Evolutionary conservation across 139 green algal genomes (phyloP), one percentile per base, ranked within the genome.

Genomic region (Yamagishiella unicocca): DNA sequence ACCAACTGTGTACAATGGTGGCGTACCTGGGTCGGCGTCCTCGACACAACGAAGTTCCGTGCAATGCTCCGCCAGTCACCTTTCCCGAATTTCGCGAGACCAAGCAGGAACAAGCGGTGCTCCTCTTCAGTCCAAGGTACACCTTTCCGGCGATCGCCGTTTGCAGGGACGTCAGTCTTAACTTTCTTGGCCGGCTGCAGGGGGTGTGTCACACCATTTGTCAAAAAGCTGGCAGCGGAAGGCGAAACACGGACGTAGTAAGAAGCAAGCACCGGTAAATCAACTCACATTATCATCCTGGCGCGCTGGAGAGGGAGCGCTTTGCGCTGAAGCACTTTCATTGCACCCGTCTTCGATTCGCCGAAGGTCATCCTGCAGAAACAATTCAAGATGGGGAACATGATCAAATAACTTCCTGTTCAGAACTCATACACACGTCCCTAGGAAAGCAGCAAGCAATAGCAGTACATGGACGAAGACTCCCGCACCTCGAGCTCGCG

Each of bases 101-200:
- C 97, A 86, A 98, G 91, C 64, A 99, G 87, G 90, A 99, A 99
- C 2, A 98, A 91, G 19, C 94, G 90, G 91, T 99, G 97, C 91
- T 99, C 97, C 84, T 99, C 97, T 79, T 99, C 96, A 4, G 96
- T 98, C 97, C 97, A 99, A 0, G 97, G 96, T 43, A 99, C 97
- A 62, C 97, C 97, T 88, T 99, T 99, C 22, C 96, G 93, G 29
- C 95, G 88, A 71, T 91, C 89, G 33, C 80, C 61, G n/a, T 78
- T 78, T 9, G 67, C 77, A 5, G 77, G 85, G 14, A 81, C 50
- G 37, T 83, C 84, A 0, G 92, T 87, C 42, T 93, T 91, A 17
- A 66, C 35, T 68, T 84, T 84, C 43, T 82, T 85, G 27, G 83
- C 24, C 8, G 35, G n/a, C 40, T 74, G 75, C 62, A 67, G 54